These are phyloP conservation scores for Phaffia tasmanica DNA, from an alignment of 768 basidiomycete genomes.

Conservation along the genomic window DNA sequence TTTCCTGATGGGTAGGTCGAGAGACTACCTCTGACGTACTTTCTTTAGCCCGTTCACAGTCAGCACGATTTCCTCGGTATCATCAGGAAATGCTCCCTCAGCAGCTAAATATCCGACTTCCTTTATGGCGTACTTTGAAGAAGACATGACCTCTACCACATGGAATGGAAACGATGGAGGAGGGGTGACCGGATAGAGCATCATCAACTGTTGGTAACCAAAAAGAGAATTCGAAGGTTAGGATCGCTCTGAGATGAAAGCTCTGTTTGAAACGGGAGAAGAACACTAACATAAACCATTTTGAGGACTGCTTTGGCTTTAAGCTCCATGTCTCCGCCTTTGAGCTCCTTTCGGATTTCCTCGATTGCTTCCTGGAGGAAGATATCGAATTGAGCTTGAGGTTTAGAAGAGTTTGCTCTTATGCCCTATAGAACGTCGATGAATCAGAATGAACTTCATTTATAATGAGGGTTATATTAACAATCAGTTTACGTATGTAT, in stretches of 20 bases:
- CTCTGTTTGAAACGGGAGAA: neutral
- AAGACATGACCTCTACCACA: slow-evolving; percentile 97
- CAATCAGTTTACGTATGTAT: neutral
- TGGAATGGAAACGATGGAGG: slow-evolving; percentile 88
- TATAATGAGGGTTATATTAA: neutral
- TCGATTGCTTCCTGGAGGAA: slow-evolving; percentile 57
- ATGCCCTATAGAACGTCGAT: slow-evolving; percentile 42
- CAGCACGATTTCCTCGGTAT: slow-evolving; percentile 94
- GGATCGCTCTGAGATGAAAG: neutral
- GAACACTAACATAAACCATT: slow-evolving; percentile 75
- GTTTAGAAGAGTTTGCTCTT: slow-evolving; percentile 85
- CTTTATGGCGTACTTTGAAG: slow-evolving; percentile 80
- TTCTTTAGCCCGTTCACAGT: slow-evolving; percentile 84
- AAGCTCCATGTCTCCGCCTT: slow-evolving; percentile 87
- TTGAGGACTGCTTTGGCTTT: slow-evolving; percentile 93
- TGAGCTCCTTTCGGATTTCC: slow-evolving; percentile 73
- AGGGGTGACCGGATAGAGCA: slow-evolving; percentile 81
- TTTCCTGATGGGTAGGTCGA: neutral
- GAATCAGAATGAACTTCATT: neutral
- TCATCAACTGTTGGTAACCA: slow-evolving; percentile 62
- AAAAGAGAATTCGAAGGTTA: slow-evolving; percentile 17
- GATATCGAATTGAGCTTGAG: slow-evolving; percentile 64
- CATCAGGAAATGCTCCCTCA: slow-evolving; percentile 75
- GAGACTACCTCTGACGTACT: slow-evolving; percentile 43
- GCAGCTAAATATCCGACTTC: slow-evolving; percentile 92